phyloP scores from a whole-genome alignment of 495 filamentous ascomycete species.

The Aspergillus funiculosus region DNA sequence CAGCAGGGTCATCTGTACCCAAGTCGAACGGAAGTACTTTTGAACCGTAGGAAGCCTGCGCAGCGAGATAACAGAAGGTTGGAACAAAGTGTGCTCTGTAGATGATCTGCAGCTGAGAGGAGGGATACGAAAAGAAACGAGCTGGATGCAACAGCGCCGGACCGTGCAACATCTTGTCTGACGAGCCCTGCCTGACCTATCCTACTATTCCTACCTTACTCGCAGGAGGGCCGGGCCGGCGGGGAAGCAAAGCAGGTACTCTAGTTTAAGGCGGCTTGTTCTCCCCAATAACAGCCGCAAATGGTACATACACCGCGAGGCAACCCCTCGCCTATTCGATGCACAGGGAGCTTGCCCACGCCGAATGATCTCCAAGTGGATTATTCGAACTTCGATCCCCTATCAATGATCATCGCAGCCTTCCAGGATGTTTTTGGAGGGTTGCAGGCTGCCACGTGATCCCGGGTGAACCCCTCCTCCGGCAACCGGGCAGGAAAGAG shows the following conservation, averaged over 20 bases:
- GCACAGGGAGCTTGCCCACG: neutral
- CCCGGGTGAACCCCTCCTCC: conserved; percentile 24
- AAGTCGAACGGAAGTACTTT: conserved; percentile 4
- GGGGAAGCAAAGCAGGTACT: conserved; percentile 11
- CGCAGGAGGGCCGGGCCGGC: conserved; percentile 14
- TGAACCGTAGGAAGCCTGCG: too few relatives aligned
- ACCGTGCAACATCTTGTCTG: conserved; percentile 8
- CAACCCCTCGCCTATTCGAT: conserved; percentile 1
- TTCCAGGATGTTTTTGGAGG: conserved; percentile 10
- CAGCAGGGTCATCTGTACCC: conserved; percentile 11
- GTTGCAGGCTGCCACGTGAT: conserved; percentile 24
- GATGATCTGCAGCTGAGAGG: conserved; percentile 9
- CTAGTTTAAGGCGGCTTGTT: conserved; percentile 3
- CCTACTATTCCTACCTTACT: too few relatives aligned
- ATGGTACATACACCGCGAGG: conserved; percentile 1
- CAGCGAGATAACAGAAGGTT: too few relatives aligned
- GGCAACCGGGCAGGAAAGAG: conserved; percentile 15
- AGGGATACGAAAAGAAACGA: neutral
- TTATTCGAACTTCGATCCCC: neutral
- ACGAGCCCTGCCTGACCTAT: neutral
- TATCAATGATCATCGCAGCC: neutral
- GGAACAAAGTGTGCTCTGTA: neutral
- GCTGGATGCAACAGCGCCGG: conserved; percentile 4
- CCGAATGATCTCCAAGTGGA: neutral
- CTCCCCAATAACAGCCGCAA: conserved; percentile 9